Base-by-base conservation (phyloP, 1,284 basidiomycete genomes). In the Ceratobasidium sp. region DNA sequence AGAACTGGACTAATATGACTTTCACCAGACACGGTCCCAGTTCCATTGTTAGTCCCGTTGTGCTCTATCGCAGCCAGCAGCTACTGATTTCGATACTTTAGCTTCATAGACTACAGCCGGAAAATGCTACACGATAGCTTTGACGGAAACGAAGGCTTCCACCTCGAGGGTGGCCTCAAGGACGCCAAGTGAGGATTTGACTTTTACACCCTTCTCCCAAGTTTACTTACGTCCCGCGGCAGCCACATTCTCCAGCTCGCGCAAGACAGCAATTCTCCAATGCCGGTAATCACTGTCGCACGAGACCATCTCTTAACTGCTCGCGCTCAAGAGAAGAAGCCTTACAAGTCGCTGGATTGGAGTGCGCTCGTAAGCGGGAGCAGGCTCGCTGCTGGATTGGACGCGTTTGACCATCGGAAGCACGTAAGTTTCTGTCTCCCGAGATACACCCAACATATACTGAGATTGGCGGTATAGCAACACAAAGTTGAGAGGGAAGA, bases 131-230 rank as follows among this genome's bases (percentile, higher is more conserved):
- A 85, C 64, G 86, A 93, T 79, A 81, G 85, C 40, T 96, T 94
- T 76, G 88, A 93, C 71, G 91, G 88, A 20, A 82, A 84, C 8
- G 82, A 82, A 43, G 94, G 93, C n/a, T 96, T 96, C 77, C 83
- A 88, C n/a, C 86, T 96, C 65, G 88, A 90, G 42, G 92, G 92
- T 17, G 94, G 93, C n/a, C 87, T 96, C 75, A 93, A 93, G 75
- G 93, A 96, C 76, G 86, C 87, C 0, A 77, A 83, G 80, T 85
- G 74, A 35, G 82, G n/a, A n/a, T 45, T 27, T 7, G 35, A 32
- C 27, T 43, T 27, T n/a, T 29, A 10, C 22, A 43, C n/a, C 12
- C 27, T 42, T 17, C 50, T 34, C 31, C 31, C 20, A 27, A 2
- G 12, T 27, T 38, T 47, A 34, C 32, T 52, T 45, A 62, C 29